Conservation (phyloP, 805 yeast genomes). For the Wickerhamiella dianesei region DNA sequence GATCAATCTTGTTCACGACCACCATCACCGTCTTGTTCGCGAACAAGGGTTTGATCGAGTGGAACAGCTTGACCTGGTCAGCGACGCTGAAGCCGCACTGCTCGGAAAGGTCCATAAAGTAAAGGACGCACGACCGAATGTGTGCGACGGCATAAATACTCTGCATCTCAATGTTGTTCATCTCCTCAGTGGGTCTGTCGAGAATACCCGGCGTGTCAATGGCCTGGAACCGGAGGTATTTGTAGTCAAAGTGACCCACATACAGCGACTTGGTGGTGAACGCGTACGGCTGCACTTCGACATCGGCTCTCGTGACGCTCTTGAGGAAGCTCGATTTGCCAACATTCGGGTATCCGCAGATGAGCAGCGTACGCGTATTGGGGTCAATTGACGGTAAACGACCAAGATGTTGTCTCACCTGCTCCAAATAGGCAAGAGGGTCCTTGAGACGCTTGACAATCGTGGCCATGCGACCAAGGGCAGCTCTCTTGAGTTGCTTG, state of each 20-base stretch:
- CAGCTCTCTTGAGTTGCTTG: conserved; percentile 96
- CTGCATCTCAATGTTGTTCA: conserved; percentile 99
- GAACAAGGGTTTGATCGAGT: conserved; percentile 90
- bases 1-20: conserved; percentile 90
- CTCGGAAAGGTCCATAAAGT: conserved; percentile 97
- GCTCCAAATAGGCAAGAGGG: conserved; percentile 85
- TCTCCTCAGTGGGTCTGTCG: conserved; percentile 97
- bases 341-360: conserved; percentile 98
- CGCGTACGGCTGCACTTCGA: conserved; percentile 98
- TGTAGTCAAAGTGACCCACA: conserved; percentile 98
- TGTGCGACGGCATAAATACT: conserved; percentile 98
- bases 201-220: conserved; percentile 98
- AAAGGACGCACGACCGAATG: conserved; percentile 86
- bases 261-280: conserved; percentile 95
- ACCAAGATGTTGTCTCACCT: conserved; percentile 97
- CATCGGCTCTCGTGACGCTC: conserved; percentile 94
- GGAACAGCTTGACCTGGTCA: conserved; percentile 94
- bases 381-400: conserved; percentile 98
- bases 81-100: conserved; percentile 98
- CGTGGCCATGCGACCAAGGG: conserved; percentile 99
- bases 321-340: conserved; percentile 94
- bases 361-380: conserved; percentile 90
- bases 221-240: conserved; percentile 94
- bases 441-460: conserved; percentile 91
- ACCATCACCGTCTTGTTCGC: conserved; percentile 94